Evolutionary conservation across 768 basidiomycete species (phyloP), one percentile per base, ranked within the genome.

Genomic region (Nevesoporus exiguus): DNA sequence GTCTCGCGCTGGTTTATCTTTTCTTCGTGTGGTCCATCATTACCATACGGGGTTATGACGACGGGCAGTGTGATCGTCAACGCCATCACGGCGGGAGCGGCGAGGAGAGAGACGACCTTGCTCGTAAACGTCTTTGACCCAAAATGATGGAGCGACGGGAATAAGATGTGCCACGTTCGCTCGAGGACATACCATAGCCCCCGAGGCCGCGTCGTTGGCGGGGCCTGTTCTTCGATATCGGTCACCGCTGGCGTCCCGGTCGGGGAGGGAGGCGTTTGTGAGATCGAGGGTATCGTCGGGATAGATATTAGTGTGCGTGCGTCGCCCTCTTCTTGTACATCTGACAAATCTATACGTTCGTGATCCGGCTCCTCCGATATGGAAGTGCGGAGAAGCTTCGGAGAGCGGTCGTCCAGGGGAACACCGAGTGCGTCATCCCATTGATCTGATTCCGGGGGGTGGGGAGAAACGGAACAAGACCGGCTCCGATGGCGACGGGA

Each of bases 51-150:
- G 10, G 77, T 83, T 27, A 90, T 81, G 17, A 95, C 92, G 13
- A 99, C 95, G 5, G 94, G 94, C 10, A 98, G 74, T 0, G 96
- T 98, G 19, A 98, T 58, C 0, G 95, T 98, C 46, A 99, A 73
- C 4, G 78, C 76, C 69, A 97, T 74, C 2, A 99, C 84, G 2
- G 93, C 92, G 2, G 96, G 96, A 0, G 88, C 84, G 3, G 93
- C 92, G 52, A 97, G 79, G 24, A 96, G 60, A 0, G 86, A 82
- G 0, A 89, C 88, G 29, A 90, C 73, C 71, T 83, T 84, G 0
- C 86, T 88, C 11, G 87, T 60, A 47, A 85, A 60, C 17, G 85
- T 84, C 70, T 96, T 93, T 22, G 78, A 75, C 25, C 72, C 55
- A 68, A 97, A 90, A 47, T 81, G 76, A 51, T 86, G 84, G 1